These are phyloP conservation scores for Trichoderma citrinoviride DNA, from an alignment of 2,329 filamentous ascomycete species.

Conservation along the genomic window DNA sequence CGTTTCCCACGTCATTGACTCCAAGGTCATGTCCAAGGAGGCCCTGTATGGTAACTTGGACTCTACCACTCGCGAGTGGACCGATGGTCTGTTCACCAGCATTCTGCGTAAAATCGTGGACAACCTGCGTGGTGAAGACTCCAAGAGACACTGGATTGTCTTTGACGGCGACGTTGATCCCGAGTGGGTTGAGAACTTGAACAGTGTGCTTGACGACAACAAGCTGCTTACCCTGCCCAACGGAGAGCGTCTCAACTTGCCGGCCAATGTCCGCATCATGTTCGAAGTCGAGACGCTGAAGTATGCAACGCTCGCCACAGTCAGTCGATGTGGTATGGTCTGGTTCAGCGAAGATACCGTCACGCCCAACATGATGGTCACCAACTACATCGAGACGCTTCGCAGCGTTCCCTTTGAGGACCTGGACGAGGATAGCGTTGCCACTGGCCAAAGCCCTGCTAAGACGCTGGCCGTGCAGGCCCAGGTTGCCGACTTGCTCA, in stretches of 20 bases:
- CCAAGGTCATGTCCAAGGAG: conserved; percentile 99
- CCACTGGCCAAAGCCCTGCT: conserved; percentile 70
- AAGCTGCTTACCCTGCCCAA: conserved; percentile 96
- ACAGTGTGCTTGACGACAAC: conserved; percentile 99
- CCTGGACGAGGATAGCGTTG: conserved; percentile 84
- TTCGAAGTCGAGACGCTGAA: conserved; percentile 98
- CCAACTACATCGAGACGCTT: conserved; percentile 83
- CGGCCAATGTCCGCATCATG: conserved; percentile 96
- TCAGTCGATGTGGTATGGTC: conserved; percentile 99
- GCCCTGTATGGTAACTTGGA: conserved; percentile 93
- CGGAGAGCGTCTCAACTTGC: conserved; percentile 93
- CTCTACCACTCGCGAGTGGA: conserved; percentile 97
- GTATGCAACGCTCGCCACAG: conserved; percentile 96
- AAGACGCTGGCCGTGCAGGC: conserved; percentile 77
- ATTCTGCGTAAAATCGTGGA: conserved; percentile 98
- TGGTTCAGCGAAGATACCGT: conserved; percentile 99
- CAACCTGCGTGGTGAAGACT: conserved; percentile 94
- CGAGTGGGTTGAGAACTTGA: conserved; percentile 99
- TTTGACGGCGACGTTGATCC: conserved; percentile 99
- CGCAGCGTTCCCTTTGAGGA: conserved; percentile 87
- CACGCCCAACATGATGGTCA: conserved; percentile 85
- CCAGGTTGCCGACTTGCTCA: conserved; percentile 75
- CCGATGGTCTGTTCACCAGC: conserved; percentile 95
- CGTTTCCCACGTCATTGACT: conserved; percentile 95
- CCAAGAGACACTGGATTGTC: conserved; percentile 98